These are phyloP conservation scores for Sindora glabra DNA, from an alignment of 306 rosid species.

Conservation along the genomic window DNA sequence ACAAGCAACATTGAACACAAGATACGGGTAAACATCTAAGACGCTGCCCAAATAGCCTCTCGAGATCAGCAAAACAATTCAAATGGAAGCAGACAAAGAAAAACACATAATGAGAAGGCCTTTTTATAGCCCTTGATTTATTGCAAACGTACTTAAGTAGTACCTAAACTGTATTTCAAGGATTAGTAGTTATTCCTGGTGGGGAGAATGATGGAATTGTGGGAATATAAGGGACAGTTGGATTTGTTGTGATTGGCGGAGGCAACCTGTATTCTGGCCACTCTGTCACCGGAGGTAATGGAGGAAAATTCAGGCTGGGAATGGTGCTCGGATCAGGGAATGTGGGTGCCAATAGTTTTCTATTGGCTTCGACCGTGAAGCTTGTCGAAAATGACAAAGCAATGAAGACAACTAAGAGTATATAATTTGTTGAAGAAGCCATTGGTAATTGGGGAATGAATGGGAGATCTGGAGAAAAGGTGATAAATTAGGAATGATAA, in stretches of 20 bases:
- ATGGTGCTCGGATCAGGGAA: background rate
- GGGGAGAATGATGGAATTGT: slow-evolving; percentile 13
- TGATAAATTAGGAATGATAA: too few species aligned
- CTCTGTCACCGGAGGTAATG: background rate
- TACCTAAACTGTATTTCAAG: slow-evolving; percentile 13
- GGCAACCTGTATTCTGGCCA: slow-evolving; percentile 40
- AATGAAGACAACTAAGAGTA: too few species aligned
- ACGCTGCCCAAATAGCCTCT: background rate
- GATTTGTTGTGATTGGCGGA: background rate
- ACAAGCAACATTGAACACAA: background rate
- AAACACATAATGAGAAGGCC: background rate
- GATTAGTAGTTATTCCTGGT: slow-evolving; percentile 18
- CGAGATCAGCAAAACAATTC: background rate
- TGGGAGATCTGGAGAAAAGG: too few species aligned
- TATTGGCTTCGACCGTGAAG: too few species aligned
- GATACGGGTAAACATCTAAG: background rate
- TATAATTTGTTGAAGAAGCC: too few species aligned
- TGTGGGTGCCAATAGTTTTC: slow-evolving; percentile 13
- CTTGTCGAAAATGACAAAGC: too few species aligned
- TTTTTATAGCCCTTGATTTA: slow-evolving; percentile 17
- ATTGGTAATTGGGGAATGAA: too few species aligned
- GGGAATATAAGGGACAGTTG: slow-evolving; percentile 5
- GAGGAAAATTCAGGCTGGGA: background rate
- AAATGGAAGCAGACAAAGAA: background rate
- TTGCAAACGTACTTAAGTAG: background rate